These are phyloP conservation scores for Magnaporthiopsis poae DNA, from an alignment of 2,329 filamentous ascomycete species.

Conservation along the genomic window DNA sequence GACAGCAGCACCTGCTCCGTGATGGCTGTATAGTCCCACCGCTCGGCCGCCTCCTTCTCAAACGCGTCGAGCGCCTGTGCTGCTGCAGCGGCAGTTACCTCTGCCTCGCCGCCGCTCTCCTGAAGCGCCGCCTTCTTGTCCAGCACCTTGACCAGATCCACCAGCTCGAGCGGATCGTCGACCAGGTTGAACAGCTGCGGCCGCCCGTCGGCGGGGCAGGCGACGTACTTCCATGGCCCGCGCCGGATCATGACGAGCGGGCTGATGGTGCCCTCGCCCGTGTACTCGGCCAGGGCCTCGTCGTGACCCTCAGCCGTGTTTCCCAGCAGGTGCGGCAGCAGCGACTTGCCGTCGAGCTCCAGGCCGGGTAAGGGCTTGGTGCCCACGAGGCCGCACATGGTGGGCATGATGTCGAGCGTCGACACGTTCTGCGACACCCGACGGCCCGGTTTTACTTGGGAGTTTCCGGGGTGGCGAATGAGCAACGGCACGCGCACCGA, in stretches of 20 bases:
- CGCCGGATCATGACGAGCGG: conserved; percentile 91
- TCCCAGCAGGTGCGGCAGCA: conserved; percentile 67
- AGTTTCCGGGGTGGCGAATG: conserved; percentile 65
- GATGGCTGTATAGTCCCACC: conserved; percentile 75
- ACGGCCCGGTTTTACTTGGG: conserved; percentile 59
- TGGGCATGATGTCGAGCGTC: conserved; percentile 81
- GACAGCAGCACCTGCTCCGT: conserved; percentile 63
- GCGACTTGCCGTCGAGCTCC: conserved; percentile 76
- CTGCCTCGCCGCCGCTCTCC: conserved; percentile 11
- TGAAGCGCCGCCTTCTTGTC: conserved; percentile 21
- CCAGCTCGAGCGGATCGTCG: conserved; percentile 65
- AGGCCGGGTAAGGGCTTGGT: conserved; percentile 58
- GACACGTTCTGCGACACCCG: conserved; percentile 71
- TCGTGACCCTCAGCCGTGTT: conserved; percentile 50
- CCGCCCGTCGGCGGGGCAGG: conserved; percentile 65
- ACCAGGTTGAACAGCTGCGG: conserved; percentile 75
- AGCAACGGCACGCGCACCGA: conserved; percentile 83
- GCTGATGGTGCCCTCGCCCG: conserved; percentile 79
- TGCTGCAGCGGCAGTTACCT: conserved; percentile 10
- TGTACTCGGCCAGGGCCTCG: conserved; percentile 90
- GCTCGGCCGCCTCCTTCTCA: conserved; percentile 58
- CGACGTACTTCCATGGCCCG: conserved; percentile 83
- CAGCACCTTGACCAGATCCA: conserved; percentile 53
- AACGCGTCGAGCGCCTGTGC: conserved; percentile 42
- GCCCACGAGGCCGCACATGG: conserved; percentile 73